These are phyloP conservation scores for Teratosphaeria pseudoeucalypti DNA, from an alignment of 2,329 filamentous ascomycete species.

Conservation along the genomic window DNA sequence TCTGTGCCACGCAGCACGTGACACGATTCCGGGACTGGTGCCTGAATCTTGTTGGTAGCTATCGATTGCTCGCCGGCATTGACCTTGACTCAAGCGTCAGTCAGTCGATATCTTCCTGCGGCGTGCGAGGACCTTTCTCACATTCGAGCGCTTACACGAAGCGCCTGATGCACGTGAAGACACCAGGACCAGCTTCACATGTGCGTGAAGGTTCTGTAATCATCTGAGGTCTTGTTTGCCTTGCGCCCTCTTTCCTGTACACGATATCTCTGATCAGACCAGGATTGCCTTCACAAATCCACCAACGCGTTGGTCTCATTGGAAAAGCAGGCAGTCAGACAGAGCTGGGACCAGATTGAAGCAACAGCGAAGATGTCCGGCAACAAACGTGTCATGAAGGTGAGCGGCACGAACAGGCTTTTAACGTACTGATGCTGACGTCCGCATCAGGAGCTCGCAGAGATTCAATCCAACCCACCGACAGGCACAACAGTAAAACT, in stretches of 20 bases:
- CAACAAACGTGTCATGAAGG: slow-evolving; percentile 40
- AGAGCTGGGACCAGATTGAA: not conserved
- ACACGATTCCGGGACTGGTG: not conserved
- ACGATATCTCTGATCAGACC: not conserved
- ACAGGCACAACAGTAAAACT: slow-evolving; percentile 47
- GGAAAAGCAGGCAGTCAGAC: not conserved
- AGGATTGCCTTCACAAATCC: not conserved
- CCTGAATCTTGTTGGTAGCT: not conserved
- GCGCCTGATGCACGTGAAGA: not conserved
- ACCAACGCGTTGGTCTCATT: not conserved
- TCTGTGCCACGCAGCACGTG: not conserved
- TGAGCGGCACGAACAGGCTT: slow-evolving; percentile 8
- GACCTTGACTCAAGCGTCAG: not conserved
- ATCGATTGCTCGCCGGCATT: not conserved
- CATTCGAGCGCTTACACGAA: not conserved
- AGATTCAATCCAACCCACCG: slow-evolving; percentile 46
- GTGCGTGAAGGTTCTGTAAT: not conserved
- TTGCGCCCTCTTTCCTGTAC: not conserved
- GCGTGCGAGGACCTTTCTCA: not conserved
- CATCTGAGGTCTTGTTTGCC: not conserved
- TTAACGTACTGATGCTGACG: slow-evolving; percentile 4
- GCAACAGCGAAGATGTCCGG: slow-evolving; percentile 13
- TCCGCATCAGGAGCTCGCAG: slow-evolving; percentile 47
- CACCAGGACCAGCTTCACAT: not conserved
- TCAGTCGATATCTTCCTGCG: not conserved